phyloP scores from a whole-genome alignment of 176 grass and related monocot genomes.

The Eragrostis curvula region DNA sequence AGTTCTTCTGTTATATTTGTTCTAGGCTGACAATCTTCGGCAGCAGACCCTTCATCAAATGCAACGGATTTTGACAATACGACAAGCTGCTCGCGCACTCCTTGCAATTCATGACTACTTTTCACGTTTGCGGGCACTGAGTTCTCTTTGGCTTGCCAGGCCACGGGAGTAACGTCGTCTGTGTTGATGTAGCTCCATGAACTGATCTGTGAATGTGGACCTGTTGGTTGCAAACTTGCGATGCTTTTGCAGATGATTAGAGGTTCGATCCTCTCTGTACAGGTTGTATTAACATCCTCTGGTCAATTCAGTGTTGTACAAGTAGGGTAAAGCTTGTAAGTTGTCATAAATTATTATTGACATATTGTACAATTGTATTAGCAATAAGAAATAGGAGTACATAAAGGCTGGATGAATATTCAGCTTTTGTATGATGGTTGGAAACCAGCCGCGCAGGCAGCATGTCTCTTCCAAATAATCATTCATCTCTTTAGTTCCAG shows the following conservation, averaged over 20 bases:
- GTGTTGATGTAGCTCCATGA: background rate
- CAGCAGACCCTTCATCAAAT: slow-evolving; percentile 90
- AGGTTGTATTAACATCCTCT: slow-evolving; percentile 52
- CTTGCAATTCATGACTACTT: slow-evolving; percentile 88
- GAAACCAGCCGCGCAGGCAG: background rate
- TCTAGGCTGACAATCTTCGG: slow-evolving; percentile 84
- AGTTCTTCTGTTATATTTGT: slow-evolving; percentile 30
- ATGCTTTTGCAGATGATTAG: slow-evolving; percentile 41
- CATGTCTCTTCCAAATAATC: background rate
- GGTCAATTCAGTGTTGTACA: slow-evolving; percentile 49
- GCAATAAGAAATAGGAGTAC: slow-evolving; percentile 50
- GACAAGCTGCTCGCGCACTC: slow-evolving; percentile 75
- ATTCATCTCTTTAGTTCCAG: background rate
- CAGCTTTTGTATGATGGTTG: slow-evolving; percentile 18
- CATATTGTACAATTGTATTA: slow-evolving; percentile 59
- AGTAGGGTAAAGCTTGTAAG: slow-evolving; percentile 62
- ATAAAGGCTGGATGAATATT: slow-evolving; percentile 42
- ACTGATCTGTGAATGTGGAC: slow-evolving; percentile 38
- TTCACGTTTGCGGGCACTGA: slow-evolving; percentile 80
- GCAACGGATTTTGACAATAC: slow-evolving; percentile 75
- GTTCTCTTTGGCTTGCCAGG: slow-evolving; percentile 89
- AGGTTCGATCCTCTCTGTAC: slow-evolving; percentile 30
- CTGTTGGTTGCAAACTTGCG: slow-evolving; percentile 14
- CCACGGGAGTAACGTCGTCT: slow-evolving; percentile 56
- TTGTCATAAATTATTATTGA: slow-evolving; percentile 52